Evolutionary conservation across 768 basidiomycete species (phyloP), one percentile per base, ranked within the genome.

Genomic region (Kwoniella heveanensis): DNA sequence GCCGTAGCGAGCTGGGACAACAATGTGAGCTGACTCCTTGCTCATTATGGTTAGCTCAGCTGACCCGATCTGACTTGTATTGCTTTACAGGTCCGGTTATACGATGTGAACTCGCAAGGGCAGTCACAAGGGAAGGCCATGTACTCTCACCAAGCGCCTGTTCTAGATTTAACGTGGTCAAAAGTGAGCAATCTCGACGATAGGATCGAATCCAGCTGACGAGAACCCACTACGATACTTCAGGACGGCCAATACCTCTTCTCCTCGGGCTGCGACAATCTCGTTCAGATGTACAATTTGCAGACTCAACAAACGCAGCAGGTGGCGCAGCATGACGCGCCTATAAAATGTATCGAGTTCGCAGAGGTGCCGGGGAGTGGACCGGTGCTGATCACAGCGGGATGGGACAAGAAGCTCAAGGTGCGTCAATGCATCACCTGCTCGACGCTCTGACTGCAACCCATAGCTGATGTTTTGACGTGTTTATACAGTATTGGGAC

Each of bases 1-100:
- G 92, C 94, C 9, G 93, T 94, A 13, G 92, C 87, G 58, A 90
- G 88, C 70, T 98, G 95, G 95, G 90, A 91, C 75, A 93, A 92
- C 77, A 90, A 90, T 80, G 93, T 92, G 69, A 47, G 86, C 80
- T 26, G 13, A n/a, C n/a, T n/a, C n/a, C 13, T 32, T 27, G 56
- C 39, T 47, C 1, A 8, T 5, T 32, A 32, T 6, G 13, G 32
- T 32, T 32, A 32, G 13, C 7, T 32, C 5, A 32, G 32, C 32
- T 32, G 7, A 32, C 13, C 32, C 13, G 5, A 13, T 44, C 39
- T 49, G 48, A 49, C 48, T 24, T 24, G 4, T 9, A 15, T 49
- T 19, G 21, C 26, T 48, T 8, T 58, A n/a, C n/a, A 94, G 91
- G 92, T 96, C 27, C 87, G 93, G 51, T 84, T 97, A 49, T 98